A percentile compares a stretch with the other conserved stretches of the same genome.
Evolutionary conservation across 2,329 filamentous ascomycete species (phyloP).

Genomic region (Coleophoma cylindrospora): DNA sequence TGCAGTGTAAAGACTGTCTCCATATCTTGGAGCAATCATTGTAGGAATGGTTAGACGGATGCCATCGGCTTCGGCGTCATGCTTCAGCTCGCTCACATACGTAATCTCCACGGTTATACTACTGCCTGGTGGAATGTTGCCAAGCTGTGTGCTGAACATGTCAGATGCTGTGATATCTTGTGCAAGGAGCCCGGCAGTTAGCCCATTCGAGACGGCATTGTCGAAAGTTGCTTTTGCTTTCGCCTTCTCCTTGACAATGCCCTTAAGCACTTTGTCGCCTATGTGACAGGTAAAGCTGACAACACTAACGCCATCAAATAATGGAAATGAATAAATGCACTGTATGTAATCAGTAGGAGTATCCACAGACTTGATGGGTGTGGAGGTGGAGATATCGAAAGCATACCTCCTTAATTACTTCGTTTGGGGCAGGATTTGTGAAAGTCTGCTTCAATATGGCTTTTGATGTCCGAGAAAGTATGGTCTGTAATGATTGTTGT

Average conservation of each 20-base stretch:
- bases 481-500: conserved; percentile 29
- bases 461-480: conserved; percentile 46
- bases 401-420: conserved; percentile 32
- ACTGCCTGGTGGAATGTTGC: conserved; percentile 57
- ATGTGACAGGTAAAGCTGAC: conserved; percentile 63
- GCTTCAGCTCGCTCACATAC: conserved; percentile 67
- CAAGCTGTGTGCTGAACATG: conserved; percentile 63
- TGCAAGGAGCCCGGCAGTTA: conserved; percentile 62
- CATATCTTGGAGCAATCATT: conserved; percentile 62
- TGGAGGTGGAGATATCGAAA: background rate
- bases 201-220: conserved; percentile 49
- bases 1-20: conserved; percentile 20
- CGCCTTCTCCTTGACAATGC: conserved; percentile 61
- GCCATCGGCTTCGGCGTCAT: conserved; percentile 60
- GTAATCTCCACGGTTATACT: conserved; percentile 55
- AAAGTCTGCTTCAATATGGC: conserved; percentile 53
- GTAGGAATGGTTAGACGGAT: conserved; percentile 66
- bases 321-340: conserved; percentile 62
- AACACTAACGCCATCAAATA: conserved; percentile 69
- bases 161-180: conserved; percentile 55
- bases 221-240: conserved; percentile 56
- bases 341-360: conserved; percentile 23
- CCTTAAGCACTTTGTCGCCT: conserved; percentile 52
- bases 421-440: conserved; percentile 44
- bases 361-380: too few species aligned